Base-by-base conservation (phyloP, 2,329 filamentous ascomycete genomes). In the Fusarium fujikuroi region DNA sequence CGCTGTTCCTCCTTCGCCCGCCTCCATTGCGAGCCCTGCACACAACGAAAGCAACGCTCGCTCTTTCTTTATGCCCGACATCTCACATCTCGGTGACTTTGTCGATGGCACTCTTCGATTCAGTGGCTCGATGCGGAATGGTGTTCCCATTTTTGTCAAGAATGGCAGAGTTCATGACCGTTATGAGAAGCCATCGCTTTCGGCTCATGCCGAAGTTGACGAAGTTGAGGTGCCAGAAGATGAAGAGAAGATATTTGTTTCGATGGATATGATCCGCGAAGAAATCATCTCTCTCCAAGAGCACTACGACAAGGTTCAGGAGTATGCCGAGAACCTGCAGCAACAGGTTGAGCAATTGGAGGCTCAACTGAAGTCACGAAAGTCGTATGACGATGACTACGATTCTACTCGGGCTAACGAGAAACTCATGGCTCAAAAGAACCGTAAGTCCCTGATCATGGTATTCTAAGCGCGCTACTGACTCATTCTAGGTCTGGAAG, bases 241-340 rank as follows among this genome's bases (percentile, higher is more conserved):
- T 47, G 88, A 89, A 73, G 85, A 88, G 77, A 85, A 86, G 72
- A 89, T 89, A 36, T 89, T 89, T 70, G 87, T 90, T 44, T 90
- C 88, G 14, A 84, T 89, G 83, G 88, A 89, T 86, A 89, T 89
- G 85, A 88, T 90, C 81, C 86, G 87, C 43, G 85, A 88, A 46
- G 87, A 90, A 76, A 87, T 89, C 47, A 79, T 87, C 58, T 86
- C 85, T 65, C 82, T 90, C 43, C 87, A 88, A 66, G 86, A 88
- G 44, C 87, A 89, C 70, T 86, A 89, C 66, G 87, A 88, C 56
- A 83, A 87, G 71, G 83, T 89, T 15, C 86, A 89, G 58, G 84
- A 85, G 56, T 87, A 89, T 75, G 87, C 88, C 15, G 84, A 87
- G 72, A 84, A 84, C 60, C 82, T 89, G 11, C 86, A 89, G 72